These are phyloP conservation scores for Leptographium lundbergii DNA, from an alignment of 2,329 filamentous ascomycete genomes.

Conservation along the genomic window DNA sequence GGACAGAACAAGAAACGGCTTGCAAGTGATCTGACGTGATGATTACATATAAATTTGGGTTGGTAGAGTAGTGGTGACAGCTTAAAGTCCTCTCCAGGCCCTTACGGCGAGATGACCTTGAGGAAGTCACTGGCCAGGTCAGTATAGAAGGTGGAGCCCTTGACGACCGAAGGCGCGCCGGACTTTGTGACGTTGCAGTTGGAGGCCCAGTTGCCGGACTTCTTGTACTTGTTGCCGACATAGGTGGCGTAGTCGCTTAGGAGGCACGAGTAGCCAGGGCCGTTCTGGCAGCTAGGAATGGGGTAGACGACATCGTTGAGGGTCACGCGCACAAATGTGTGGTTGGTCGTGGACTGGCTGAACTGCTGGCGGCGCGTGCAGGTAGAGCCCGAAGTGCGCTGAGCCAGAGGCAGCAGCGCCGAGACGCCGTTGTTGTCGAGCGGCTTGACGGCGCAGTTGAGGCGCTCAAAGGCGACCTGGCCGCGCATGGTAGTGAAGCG, in stretches of 20 bases:
- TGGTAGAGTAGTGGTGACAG: background rate
- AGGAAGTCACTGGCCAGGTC: slow-evolving; percentile 28
- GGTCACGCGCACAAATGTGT: slow-evolving; percentile 40
- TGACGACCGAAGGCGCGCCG: slow-evolving; percentile 25
- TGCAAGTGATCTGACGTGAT: too few relatives aligned
- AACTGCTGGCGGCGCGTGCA: slow-evolving; percentile 6
- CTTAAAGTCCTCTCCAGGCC: too few relatives aligned
- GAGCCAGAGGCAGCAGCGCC: slow-evolving; percentile 3
- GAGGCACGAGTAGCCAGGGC: slow-evolving; percentile 41
- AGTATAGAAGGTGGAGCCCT: slow-evolving; percentile 37
- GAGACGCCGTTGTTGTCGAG: background rate
- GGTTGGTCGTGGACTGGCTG: slow-evolving; percentile 13
- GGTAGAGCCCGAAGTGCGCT: background rate
- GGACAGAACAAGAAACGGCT: background rate
- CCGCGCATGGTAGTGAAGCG: slow-evolving; percentile 51
- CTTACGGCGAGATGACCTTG: slow-evolving; percentile 7
- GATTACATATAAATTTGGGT: too few relatives aligned
- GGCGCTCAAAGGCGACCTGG: slow-evolving; percentile 50
- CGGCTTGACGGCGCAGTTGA: slow-evolving; percentile 32
- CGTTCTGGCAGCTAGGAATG: slow-evolving; percentile 38
- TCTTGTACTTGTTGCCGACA: slow-evolving; percentile 29
- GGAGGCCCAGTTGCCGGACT: slow-evolving; percentile 35
- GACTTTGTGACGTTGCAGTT: slow-evolving; percentile 32
- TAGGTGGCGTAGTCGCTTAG: slow-evolving; percentile 32
- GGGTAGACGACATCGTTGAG: slow-evolving; percentile 54